Base-by-base conservation (phyloP, 1,139 yeast species). In the Kodamaea fungicola region DNA sequence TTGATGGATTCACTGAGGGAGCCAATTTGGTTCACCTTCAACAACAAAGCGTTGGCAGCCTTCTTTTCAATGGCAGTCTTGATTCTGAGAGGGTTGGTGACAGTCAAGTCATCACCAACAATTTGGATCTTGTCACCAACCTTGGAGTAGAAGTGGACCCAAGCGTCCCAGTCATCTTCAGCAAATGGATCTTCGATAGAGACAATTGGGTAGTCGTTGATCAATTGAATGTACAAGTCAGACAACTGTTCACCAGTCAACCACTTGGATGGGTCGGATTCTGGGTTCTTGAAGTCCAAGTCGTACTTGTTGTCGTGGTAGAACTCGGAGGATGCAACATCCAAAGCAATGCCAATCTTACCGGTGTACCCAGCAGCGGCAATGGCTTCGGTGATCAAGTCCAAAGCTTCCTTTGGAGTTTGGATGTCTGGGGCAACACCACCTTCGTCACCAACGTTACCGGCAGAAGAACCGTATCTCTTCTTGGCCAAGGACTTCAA, bases 371-470 rank as follows among this genome's bases (percentile, higher is more conserved):
- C 97, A 52, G 97, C 96, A 54, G 73, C 67, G 63, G 81, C 85
- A 67, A 90, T 89, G 62, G 97, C 87, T 50, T 71, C 82, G 56
- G 80, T 77, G 66, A 90, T 87, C 67, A 90, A 83, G 74, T 89
- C 96, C 56, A 90, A 76, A 54, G 97, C 97, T 78, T 90, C 97
- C 68, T 80, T 86, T 62, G 97, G 89, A 55, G 95, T 78, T 51
- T 83, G 77, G 57, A 90, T 81, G 71, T 87, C 86, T 68, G 97
- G 97, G 58, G 97, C 97, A 76, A 90, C 96, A 79, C 97, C 97
- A 82, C 97, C 97, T 78, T 90, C 97, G 72, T 90, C 97, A 80
- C 97, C 97, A 64, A 90, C 97, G 76, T 90, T 90, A 74, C 96
- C 97, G 59, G 97, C 97, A 48, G 95, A 83, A 63, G 85, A 83